Percentiles rank a stretch among this genome's conserved stretches.
phyloP scores from a whole-genome alignment of 768 basidiomycete genomes.

The Xerocomellus amylosporus region DNA sequence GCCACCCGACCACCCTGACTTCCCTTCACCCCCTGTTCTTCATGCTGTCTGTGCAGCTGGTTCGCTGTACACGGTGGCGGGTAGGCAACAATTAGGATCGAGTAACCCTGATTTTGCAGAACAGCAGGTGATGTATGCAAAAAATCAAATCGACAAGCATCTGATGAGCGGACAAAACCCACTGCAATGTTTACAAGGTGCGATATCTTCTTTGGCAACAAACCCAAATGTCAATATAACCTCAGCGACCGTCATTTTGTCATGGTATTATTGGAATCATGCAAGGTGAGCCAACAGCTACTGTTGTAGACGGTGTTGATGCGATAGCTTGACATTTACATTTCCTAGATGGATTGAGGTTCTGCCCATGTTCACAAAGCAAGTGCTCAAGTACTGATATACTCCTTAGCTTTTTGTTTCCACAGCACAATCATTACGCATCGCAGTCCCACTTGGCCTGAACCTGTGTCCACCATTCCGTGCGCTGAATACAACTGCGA shows the following conservation, averaged over 20 bases:
- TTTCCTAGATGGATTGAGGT: slow-evolving; percentile 70
- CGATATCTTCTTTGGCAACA: not conserved
- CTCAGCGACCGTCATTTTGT: slow-evolving; percentile 58
- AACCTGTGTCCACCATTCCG: slow-evolving; percentile 66
- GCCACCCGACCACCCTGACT: slow-evolving; percentile 66
- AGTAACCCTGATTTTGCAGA: slow-evolving; percentile 51
- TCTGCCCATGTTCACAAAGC: slow-evolving; percentile 11
- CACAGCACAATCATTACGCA: slow-evolving; percentile 55
- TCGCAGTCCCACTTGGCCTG: slow-evolving; percentile 64
- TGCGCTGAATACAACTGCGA: slow-evolving; percentile 55
- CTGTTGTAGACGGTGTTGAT: not conserved
- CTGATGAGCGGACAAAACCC: slow-evolving; percentile 52
- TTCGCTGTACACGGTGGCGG: slow-evolving; percentile 70
- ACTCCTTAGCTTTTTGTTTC: slow-evolving; percentile 53
- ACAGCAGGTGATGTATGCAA: slow-evolving; percentile 56
- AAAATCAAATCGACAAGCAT: slow-evolving; percentile 45
- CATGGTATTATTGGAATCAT: slow-evolving; percentile 75
- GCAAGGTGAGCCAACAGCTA: slow-evolving; percentile 48
- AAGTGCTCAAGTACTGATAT: slow-evolving; percentile 4
- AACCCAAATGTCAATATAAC: not conserved
- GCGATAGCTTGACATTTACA: not conserved
- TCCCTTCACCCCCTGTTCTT: slow-evolving; percentile 66
- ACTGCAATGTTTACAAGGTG: slow-evolving; percentile 64
- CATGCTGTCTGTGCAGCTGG: slow-evolving; percentile 88
- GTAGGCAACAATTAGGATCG: slow-evolving; percentile 6